These are phyloP conservation scores for Rhizophlyctis rosea DNA, from an alignment of 192 early-diverging fungal species.

Conservation along the genomic window DNA sequence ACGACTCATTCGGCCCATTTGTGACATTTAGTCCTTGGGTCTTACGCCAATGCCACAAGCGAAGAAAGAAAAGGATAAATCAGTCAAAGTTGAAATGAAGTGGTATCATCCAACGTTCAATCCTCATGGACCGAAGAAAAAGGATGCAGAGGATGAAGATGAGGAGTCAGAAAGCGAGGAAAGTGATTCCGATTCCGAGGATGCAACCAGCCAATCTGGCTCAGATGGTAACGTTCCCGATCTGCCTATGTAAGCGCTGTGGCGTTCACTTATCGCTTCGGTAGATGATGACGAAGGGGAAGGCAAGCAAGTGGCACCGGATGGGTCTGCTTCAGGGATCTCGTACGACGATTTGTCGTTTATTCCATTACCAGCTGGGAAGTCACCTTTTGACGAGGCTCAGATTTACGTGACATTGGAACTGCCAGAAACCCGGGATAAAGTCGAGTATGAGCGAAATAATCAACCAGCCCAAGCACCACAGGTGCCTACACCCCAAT, in stretches of 20 bases:
- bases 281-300: conserved; percentile 8
- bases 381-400: conserved; percentile 26
- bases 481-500: too few relatives aligned
- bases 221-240: too few relatives aligned
- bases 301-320: not conserved
- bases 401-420: conserved; percentile 45
- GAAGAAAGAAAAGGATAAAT: conserved; percentile 13
- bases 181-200: conserved; percentile 18
- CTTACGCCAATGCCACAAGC: not conserved
- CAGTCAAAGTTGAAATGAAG: conserved; percentile 29
- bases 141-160: conserved; percentile 9
- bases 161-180: conserved; percentile 21
- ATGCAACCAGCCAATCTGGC: too few relatives aligned
- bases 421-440: conserved; percentile 35
- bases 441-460: too few relatives aligned
- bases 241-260: too few relatives aligned
- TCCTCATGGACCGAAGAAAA: conserved; percentile 42
- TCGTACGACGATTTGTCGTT: conserved; percentile 3
- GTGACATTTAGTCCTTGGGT: not conserved
- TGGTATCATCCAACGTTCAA: conserved; percentile 48
- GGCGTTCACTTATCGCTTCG: conserved; percentile 5
- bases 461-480: too few relatives aligned
- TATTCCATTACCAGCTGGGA: conserved; percentile 32
- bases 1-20: too few relatives aligned
- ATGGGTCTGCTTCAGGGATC: conserved; percentile 1